These are phyloP conservation scores for Leishmania turanica DNA, from an alignment of 208 protist genomes.

Conservation along the genomic window DNA sequence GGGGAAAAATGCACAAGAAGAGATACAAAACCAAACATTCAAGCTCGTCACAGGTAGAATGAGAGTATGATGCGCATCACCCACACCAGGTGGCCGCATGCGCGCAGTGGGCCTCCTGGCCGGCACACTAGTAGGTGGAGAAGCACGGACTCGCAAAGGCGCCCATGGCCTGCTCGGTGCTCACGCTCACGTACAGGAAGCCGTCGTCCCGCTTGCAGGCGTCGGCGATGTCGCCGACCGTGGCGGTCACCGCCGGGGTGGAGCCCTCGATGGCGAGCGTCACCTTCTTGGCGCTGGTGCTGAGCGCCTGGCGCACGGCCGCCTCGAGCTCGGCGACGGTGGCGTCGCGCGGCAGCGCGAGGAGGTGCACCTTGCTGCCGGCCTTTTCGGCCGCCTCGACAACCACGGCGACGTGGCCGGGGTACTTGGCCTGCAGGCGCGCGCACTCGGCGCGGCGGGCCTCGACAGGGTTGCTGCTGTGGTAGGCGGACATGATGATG, in stretches of 20 bases:
- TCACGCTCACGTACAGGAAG: conserved; percentile 24
- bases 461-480: conserved; percentile 4
- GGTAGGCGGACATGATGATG: conserved; percentile 10
- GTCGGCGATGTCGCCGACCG: conserved; percentile 20
- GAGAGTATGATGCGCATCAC: background rate
- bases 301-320: conserved; percentile 8
- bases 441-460: conserved; percentile 17
- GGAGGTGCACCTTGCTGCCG: background rate
- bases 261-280: conserved; percentile 30
- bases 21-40: background rate
- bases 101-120: too few species aligned
- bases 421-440: conserved; percentile 25
- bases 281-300: conserved; percentile 16
- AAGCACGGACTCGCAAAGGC: background rate
- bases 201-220: conserved; percentile 13
- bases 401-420: conserved; percentile 19
- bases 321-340: conserved; percentile 23
- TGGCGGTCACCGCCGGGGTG: conserved; percentile 17
- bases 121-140: background rate
- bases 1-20: background rate
- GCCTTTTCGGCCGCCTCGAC: conserved; percentile 18
- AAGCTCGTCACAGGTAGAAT: background rate
- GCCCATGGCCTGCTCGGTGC: conserved; percentile 5
- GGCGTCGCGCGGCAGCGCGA: conserved; percentile 25
- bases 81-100: too few species aligned